Evolutionary conservation across 2,329 filamentous ascomycete genomes (phyloP).

Genomic region (Colletotrichum salicis): DNA sequence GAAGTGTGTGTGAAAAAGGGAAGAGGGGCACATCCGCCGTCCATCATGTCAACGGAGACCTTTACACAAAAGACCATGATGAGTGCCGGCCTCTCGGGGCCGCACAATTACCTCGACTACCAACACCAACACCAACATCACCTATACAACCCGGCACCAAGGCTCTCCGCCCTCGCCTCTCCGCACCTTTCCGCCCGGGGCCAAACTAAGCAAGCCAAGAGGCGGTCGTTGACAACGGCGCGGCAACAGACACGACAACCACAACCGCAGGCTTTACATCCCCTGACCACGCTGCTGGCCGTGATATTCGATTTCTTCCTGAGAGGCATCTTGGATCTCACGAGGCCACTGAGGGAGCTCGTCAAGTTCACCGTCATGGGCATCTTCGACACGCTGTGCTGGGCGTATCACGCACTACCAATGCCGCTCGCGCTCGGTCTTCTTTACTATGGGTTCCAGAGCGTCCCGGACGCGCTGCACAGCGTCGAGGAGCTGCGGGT

Average conservation of each 20-base stretch:
- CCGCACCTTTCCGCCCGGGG: constrained; percentile 17
- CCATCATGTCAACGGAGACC: constrained; percentile 33
- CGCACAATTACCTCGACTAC: constrained; percentile 30
- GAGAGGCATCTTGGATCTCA: constrained; percentile 28
- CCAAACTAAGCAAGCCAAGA: constrained; percentile 28
- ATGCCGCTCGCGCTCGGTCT: constrained; percentile 29
- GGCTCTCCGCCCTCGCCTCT: constrained; percentile 30
- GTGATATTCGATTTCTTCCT: constrained; percentile 30
- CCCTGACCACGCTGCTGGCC: constrained; percentile 19
- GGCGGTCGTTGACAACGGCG: constrained; percentile 11
- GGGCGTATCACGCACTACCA: constrained; percentile 30
- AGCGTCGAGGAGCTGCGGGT: constrained; percentile 25
- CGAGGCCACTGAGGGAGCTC: constrained; percentile 27
- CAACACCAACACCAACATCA: constrained; percentile 22
- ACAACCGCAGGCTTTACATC: constrained; percentile 21
- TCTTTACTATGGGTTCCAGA: constrained; percentile 32
- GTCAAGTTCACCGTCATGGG: constrained; percentile 20
- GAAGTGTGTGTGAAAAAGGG: not conserved
- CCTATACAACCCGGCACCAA: constrained; percentile 29
- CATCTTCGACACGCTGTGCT: constrained; percentile 23
- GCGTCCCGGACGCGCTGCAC: constrained; percentile 22
- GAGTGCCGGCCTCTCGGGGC: constrained; percentile 33
- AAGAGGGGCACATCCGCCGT: not conserved
- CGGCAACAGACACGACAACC: constrained; percentile 24
- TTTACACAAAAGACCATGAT: constrained; percentile 30